A percentile compares a stretch with the other conserved stretches of the same genome.
phyloP scores from a whole-genome alignment of 345 rosid species.

The Capsella bursapastoris region DNA sequence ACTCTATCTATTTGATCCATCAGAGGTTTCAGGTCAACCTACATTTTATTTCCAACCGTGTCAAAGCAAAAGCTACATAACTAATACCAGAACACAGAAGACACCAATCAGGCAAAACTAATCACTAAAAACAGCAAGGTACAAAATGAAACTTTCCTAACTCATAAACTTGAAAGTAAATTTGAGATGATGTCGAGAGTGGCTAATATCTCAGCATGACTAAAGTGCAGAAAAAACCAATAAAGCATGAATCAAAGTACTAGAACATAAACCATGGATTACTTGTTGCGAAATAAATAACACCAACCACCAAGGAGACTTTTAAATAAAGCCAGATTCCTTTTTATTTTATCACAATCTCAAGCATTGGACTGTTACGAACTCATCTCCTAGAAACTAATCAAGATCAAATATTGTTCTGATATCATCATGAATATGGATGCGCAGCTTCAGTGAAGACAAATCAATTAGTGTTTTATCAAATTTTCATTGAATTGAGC shows the following conservation, averaged over 20 bases:
- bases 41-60: neutral
- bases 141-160: neutral
- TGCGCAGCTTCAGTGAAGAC: neutral
- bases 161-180: no score
- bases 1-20: neutral
- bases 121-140: neutral
- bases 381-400: neutral
- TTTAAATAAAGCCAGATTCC: neutral
- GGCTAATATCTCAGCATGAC: no score
- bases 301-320: no score
- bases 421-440: neutral
- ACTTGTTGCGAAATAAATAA: no score
- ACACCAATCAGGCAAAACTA: no score
- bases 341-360: neutral
- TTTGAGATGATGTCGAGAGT: no score
- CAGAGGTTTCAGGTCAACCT: neutral
- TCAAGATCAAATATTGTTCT: neutral
- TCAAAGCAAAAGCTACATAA: neutral
- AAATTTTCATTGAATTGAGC: neutral
- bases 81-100: no score
- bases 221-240: no score
- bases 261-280: no score
- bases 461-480: neutral
- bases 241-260: no score
- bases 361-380: neutral